These are phyloP conservation scores for Zygosaccharomyces pseudobailii DNA, from an alignment of 1,139 yeast genomes.

Conservation along the genomic window DNA sequence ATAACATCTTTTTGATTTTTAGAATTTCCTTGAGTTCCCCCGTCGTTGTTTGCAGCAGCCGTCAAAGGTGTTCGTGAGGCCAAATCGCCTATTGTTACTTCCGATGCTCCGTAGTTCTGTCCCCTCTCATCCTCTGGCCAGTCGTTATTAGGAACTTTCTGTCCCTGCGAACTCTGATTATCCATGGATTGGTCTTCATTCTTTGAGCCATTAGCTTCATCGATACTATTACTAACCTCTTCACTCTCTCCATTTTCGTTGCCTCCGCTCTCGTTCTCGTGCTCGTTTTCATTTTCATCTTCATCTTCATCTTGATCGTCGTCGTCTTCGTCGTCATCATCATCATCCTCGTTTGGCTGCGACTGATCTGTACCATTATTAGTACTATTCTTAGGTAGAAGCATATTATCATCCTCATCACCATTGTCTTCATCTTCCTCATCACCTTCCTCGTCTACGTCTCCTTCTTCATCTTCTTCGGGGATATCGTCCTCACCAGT, in stretches of 20 bases:
- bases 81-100: neutral
- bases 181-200: slow-evolving; percentile 33
- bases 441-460: slow-evolving; percentile 15
- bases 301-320: slow-evolving; percentile 6
- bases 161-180: slow-evolving; percentile 20
- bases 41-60: neutral
- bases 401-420: slow-evolving; percentile 16
- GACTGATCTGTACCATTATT: slow-evolving; percentile 15
- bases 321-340: slow-evolving; percentile 13
- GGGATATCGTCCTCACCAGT: slow-evolving; percentile 29
- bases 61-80: neutral
- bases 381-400: slow-evolving; percentile 14
- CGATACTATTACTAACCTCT: slow-evolving; percentile 33
- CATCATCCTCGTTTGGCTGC: slow-evolving; percentile 16
- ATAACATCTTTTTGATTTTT: neutral
- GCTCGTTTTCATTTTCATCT: neutral
- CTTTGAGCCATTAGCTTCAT: slow-evolving; percentile 24
- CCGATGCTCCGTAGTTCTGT: neutral
- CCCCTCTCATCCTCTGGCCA: neutral
- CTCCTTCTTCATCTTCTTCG: slow-evolving; percentile 28
- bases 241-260: slow-evolving; percentile 33
- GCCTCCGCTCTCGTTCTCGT: slow-evolving; percentile 25
- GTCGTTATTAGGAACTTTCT: neutral
- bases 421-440: slow-evolving; percentile 16
- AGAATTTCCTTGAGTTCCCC: neutral